phyloP scores from a whole-genome alignment of 192 early-diverging fungal genomes.

The Coemansia sp. region DNA sequence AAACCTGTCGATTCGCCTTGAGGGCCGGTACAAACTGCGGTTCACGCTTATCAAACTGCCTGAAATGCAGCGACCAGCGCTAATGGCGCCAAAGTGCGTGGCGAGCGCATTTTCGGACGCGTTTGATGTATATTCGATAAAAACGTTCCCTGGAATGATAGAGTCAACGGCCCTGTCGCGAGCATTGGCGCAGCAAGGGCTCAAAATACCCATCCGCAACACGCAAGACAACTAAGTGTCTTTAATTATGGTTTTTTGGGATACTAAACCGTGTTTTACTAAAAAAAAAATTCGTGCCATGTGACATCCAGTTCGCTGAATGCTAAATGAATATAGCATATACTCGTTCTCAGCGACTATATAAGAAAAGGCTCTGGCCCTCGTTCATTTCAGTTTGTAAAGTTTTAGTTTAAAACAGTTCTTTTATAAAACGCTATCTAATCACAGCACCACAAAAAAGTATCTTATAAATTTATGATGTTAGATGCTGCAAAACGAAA shows the following conservation, averaged over 20 bases:
- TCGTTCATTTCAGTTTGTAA: too few species aligned
- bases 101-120: slow-evolving; percentile 61
- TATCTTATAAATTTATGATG: too few species aligned
- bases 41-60: slow-evolving; percentile 71
- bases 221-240: slow-evolving; percentile 45
- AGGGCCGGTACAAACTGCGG: slow-evolving; percentile 68
- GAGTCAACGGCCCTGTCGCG: slow-evolving; percentile 78
- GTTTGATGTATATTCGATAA: slow-evolving; percentile 78
- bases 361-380: too few species aligned
- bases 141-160: slow-evolving; percentile 84
- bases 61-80: slow-evolving; percentile 51
- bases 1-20: slow-evolving; percentile 71
- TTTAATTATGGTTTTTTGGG: too few species aligned
- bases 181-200: slow-evolving; percentile 73
- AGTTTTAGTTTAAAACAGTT: too few species aligned
- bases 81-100: slow-evolving; percentile 56
- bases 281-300: background rate
- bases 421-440: too few species aligned
- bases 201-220: slow-evolving; percentile 79
- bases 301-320: background rate
- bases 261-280: too few species aligned
- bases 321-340: background rate
- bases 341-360: too few species aligned
- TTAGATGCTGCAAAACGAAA: slow-evolving; percentile 45
- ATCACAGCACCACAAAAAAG: too few species aligned